Base-by-base conservation (phyloP, 148 eudicot genomes). In the Silene latifolia region DNA sequence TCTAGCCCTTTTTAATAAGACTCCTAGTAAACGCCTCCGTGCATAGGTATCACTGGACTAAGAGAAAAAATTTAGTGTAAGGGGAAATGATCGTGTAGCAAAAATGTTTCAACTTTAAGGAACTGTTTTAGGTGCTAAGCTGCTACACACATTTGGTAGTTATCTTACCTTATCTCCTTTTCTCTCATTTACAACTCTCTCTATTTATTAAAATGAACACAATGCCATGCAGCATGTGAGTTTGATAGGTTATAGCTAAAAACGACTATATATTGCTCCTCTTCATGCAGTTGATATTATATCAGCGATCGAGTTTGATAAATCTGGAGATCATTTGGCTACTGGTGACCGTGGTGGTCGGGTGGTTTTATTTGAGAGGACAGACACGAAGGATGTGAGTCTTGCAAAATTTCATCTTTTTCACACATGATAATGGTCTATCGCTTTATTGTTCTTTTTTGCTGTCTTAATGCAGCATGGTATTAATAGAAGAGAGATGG, bases 341-440 rank as follows among this genome's bases (percentile, higher is more conserved):
- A 88, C 91, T 77, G 93, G 93, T 78, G 93, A 89, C 64, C 89
- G 93, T 65, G 93, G 93, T 61, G 93, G 93, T 78, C 82, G 93
- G 77, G 93, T 89, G 67, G 93, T 89, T 51, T 80, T 89, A 74
- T 89, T 89, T 85, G 93, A 89, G 79, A 84, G 91, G 75, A 85
- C 91, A 66, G 89, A 88, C 80, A 83, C 86, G 19, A 89, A 88
- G 76, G 86, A 87, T 80, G 93, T 87, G 80, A 57, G 88, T 83
- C 66, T 59, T 76, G 66, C 39, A 68, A 63, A 63, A 72, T 66
- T 71, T 69, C 47, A 62, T 73, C 75, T 62, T 3, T 54, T 72
- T 59, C 70, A 58, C 51, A 72, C 57, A 53, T 47, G 5, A 39
- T 64, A 47, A 24, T 13, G 17, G 46, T 13, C 17, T 76, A 67